phyloP scores from a whole-genome alignment of 192 early-diverging fungal species.

The Dissophora ornata region DNA sequence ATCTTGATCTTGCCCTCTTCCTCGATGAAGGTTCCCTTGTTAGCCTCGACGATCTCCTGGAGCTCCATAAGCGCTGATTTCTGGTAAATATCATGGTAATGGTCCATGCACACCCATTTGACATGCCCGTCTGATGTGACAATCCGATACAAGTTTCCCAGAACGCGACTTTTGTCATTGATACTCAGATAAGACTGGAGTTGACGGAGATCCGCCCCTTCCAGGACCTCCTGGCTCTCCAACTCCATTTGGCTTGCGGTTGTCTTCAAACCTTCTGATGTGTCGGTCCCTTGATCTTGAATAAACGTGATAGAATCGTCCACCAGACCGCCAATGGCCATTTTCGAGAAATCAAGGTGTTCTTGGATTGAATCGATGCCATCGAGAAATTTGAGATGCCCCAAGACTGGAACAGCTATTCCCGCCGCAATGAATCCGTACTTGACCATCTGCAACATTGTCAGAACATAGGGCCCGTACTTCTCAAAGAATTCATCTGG shows the following conservation, averaged over 20 bases:
- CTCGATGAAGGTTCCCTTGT: background rate
- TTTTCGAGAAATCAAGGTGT: background rate
- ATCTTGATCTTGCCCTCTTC: background rate
- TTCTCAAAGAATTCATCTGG: background rate
- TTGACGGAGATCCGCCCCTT: slow-evolving; percentile 4
- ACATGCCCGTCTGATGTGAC: background rate
- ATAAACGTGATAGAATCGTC: slow-evolving; percentile 4
- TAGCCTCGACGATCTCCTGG: background rate
- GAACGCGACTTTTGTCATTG: background rate
- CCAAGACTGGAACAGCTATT: background rate
- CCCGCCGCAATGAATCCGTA: background rate
- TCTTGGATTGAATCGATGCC: background rate
- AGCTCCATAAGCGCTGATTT: background rate
- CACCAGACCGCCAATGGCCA: background rate
- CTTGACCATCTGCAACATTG: slow-evolving; percentile 1
- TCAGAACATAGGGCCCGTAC: slow-evolving; percentile 4
- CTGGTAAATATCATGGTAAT: background rate
- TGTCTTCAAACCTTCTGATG: background rate
- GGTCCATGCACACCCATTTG: slow-evolving; percentile 13
- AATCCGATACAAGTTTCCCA: slow-evolving; percentile 10
- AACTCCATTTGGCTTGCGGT: background rate
- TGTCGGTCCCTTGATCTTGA: no score
- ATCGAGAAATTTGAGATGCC: background rate
- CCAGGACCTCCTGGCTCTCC: background rate
- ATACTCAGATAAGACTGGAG: background rate